Percentiles rank a stretch among this genome's conserved stretches.
phyloP scores from a whole-genome alignment of 2,329 filamentous ascomycete genomes.

The Sporothrix schenckii region DNA sequence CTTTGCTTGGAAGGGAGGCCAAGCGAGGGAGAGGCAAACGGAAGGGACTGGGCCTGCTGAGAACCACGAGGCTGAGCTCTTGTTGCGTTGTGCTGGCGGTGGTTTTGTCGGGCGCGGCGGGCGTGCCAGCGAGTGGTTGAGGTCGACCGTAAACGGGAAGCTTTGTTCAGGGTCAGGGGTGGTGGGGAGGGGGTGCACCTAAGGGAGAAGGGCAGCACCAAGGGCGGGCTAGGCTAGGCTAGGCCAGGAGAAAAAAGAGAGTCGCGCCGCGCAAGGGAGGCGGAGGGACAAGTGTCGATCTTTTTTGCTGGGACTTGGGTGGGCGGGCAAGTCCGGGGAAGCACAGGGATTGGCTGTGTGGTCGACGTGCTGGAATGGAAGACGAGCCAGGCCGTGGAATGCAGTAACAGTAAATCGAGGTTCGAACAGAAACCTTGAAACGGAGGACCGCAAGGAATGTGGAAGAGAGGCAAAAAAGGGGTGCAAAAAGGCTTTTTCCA shows the following conservation, averaged over 20 bases:
- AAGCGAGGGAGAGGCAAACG: slow-evolving; percentile 7
- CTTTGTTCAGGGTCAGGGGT: slow-evolving; percentile 18
- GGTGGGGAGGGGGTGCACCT: slow-evolving; percentile 23
- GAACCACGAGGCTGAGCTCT: slow-evolving; percentile 37
- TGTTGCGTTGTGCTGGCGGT: not conserved
- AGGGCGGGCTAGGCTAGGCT: slow-evolving; percentile 11
- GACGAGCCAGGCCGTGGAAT: slow-evolving; percentile 29
- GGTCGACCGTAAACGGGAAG: slow-evolving; percentile 33
- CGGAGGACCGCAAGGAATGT: slow-evolving; percentile 5
- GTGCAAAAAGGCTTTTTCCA: not conserved
- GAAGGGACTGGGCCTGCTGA: not conserved
- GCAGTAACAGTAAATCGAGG: slow-evolving; percentile 13
- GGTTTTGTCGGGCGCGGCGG: slow-evolving; percentile 19
- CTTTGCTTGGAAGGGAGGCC: slow-evolving; percentile 18
- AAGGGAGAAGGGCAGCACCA: slow-evolving; percentile 21
- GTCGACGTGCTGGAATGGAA: slow-evolving; percentile 6
- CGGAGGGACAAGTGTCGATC: slow-evolving; percentile 30
- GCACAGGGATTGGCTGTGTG: slow-evolving; percentile 13
- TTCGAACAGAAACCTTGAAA: not conserved
- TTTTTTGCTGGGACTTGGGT: not conserved
- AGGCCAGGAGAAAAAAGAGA: not conserved
- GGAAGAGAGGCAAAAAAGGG: not conserved
- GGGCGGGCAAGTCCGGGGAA: slow-evolving; percentile 32
- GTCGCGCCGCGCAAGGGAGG: slow-evolving; percentile 29
- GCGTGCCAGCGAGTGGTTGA: slow-evolving; percentile 35